Base-by-base conservation (phyloP, 2,329 filamentous ascomycete genomes). In the Ceratocystiopsis sp. region DNA sequence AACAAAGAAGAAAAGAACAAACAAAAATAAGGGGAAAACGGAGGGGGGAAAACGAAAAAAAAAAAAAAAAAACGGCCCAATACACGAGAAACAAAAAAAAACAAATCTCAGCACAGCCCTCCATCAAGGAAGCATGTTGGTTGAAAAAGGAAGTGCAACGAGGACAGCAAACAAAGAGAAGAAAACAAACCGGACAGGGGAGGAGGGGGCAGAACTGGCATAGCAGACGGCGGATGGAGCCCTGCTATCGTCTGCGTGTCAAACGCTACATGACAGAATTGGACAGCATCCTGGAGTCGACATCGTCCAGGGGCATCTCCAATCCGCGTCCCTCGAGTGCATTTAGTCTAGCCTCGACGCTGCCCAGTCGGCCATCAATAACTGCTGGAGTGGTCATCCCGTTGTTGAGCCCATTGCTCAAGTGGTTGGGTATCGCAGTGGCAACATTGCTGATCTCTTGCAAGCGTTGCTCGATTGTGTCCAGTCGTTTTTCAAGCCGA, bases 401-500 rank as follows among this genome's bases (percentile, higher is more conserved):
- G 35, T 42, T 52, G 37, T 46, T 50, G n/a, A 58, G 42, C 3
- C 55, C 52, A 42, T 53, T 52, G 43, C 54, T 55, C 44, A 59
- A 49, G 38, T 49, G 50, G 35, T 39, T 38, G 12, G 44, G 46
- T 19, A 47, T 38, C 1, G 42, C 35, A 11, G 37, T 36, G 16
- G 45, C 37, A 6, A 43, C 32, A 16, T 46, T 42, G 19, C 46
- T 46, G 19, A 21, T 21, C 19, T 21, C 19, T 7, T 47, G 44
- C 16, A 49, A 35, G 12, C 58, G 51, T 45, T 57, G 56, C 52
- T 75, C 71, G 32, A 76, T 60, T 38, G 63, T 63, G 16, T 73
- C 68, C 45, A 75, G 59, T n/a, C 70, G 63, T 55, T 72, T 71
- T 51, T 71, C 65, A 21, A 75, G 63, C 40, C 61, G 61, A 15